Base-by-base conservation (phyloP, 2,329 filamentous ascomycete species). In the Xylariomycetidae sp. region DNA sequence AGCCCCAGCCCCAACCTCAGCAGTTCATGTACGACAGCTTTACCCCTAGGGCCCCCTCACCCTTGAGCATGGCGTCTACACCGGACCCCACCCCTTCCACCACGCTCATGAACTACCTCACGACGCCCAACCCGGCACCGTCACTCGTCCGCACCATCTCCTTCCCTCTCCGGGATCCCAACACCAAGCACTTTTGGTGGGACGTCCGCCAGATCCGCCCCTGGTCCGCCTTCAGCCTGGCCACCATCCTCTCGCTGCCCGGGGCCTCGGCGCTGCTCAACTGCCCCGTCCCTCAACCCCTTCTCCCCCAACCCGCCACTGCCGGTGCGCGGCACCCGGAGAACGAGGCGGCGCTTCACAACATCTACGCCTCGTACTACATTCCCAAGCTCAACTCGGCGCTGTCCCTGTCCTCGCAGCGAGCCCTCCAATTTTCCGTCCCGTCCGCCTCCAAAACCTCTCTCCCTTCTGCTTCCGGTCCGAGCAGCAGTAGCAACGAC, bases 141-240 rank as follows among this genome's bases (percentile, higher is more conserved):
- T 82, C 83, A 25, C 70, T 95, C 20, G 87, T 94, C 23, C 83
- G 83, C 53, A 85, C 82, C 46, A 77, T 90, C 46, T 85, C 83
- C 39, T 81, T 83, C 55, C 80, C 64, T 44, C 68, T 70, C 51
- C 77, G 70, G 44, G 85, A 79, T 57, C 80, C 72, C 52, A 75
- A 72, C 61, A 82, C 74, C 50, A 87, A 82, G 58, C 81, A 94
- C 66, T 95, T 90, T 61, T 97, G 90, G 90, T 96, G 88, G 85
- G 90, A 97, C 53, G 75, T 94, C 38, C 85, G 90, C 48, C 90
- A 94, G 57, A 70, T 96, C 46, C 80, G 86, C 42, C 74, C 80
- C 41, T 96, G 90, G 90, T 75, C 74, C 32, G 74, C 78, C 48
- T 96, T 96, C 73, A 86, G 77, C 45, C 67, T 85, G 9, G 60